Base-by-base conservation (phyloP, 495 filamentous ascomycete genomes). In the Aspergillus baeticus region DNA sequence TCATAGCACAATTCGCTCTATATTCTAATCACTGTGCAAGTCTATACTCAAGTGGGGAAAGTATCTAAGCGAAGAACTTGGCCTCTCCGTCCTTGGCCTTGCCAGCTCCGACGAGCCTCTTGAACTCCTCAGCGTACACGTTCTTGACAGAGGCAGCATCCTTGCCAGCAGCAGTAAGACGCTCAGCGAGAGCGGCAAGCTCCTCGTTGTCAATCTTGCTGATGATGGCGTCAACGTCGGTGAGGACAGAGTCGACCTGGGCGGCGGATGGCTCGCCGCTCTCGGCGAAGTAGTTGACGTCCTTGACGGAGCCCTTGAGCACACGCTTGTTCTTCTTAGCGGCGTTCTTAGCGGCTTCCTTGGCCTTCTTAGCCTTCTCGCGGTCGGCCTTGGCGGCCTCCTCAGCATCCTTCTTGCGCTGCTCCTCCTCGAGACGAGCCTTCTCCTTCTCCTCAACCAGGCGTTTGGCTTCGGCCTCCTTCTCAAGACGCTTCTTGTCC, bases 281-380 rank as follows among this genome's bases (percentile, higher is more conserved):
- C 10, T 77, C 79, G 22, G 71, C 77, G 53, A 82, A 86, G 84
- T 98, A 98, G 80, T 96, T 96, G 63, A 86, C 91, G 54, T 98
- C 94, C 81, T 98, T 98, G 74, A 94, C 90, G 61, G 87, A 88
- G 31, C 82, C 84, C 67, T 93, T 89, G 55, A 98, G 81, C 33
- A 97, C 90, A 78, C 94, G 87, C 79, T 96, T 96, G 79, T 98
- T 98, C 88, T 98, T 98, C 90, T 98, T 98, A 61, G 92, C 85
- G 4, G 95, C 93, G 69, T 89, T 96, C 85, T 98, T 98, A 5
- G 89, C 89, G 31, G 93, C 94, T 72, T 98, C 94, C 76, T 96
- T 96, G 41, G 90, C 88, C 82, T 98, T 98, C 86, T 97, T 98
- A 71, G 82, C 83, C 63, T 90, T 84, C 56, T 87, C 90, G 54